Evolutionary conservation across 1,284 basidiomycete genomes (phyloP).

Genomic region (Malassezia brasiliensis): DNA sequence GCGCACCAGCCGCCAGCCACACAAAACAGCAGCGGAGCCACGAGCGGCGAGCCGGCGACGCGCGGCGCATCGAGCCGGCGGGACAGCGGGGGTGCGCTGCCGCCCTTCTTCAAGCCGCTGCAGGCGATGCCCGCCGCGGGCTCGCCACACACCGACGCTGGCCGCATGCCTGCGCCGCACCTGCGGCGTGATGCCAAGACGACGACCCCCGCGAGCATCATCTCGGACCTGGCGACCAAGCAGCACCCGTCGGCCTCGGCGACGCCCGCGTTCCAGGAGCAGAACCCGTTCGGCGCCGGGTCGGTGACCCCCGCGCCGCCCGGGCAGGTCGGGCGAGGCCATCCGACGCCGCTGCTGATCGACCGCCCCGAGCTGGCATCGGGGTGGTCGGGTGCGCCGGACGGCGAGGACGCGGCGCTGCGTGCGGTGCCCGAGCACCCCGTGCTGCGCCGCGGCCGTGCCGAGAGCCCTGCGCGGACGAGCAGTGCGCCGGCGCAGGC

Average conservation of each 20-base stretch:
- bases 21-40: background rate
- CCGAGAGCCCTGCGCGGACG: background rate
- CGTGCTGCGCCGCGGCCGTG: background rate
- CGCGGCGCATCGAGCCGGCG: background rate
- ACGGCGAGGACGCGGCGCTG: background rate
- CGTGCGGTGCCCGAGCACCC: background rate
- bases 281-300: conserved; percentile 40
- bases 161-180: background rate
- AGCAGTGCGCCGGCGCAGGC: background rate
- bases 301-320: conserved; percentile 33
- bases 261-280: conserved; percentile 24
- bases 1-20: background rate
- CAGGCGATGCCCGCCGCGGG: background rate
- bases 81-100: background rate
- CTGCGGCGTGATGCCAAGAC: conserved; percentile 16
- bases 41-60: background rate
- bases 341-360: conserved; percentile 18
- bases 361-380: background rate
- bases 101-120: background rate
- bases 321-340: conserved; percentile 10
- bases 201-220: conserved; percentile 38
- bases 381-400: background rate
- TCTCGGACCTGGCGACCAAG: conserved; percentile 45
- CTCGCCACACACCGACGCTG: background rate
- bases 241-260: conserved; percentile 19